Conservation (phyloP, 2,329 filamentous ascomycete species). For the Fusarium paranaense region DNA sequence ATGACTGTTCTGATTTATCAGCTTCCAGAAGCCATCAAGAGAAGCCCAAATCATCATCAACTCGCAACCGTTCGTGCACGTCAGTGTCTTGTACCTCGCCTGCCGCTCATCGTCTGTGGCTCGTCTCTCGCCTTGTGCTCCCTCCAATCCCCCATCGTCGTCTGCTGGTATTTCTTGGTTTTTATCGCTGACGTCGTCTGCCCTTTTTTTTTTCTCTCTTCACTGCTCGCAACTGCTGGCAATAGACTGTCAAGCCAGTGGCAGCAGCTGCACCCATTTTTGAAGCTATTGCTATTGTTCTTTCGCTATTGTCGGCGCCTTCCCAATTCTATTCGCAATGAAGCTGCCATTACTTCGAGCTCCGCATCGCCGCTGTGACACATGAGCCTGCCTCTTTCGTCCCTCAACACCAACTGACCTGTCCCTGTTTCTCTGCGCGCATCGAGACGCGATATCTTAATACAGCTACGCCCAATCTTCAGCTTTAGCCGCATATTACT, state of each 20-base stretch:
- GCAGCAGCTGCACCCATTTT: conserved; percentile 3
- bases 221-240: conserved; percentile 16
- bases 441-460: conserved; percentile 30
- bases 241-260: conserved; percentile 14
- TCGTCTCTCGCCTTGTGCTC: conserved; percentile 12
- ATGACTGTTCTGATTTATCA: neutral
- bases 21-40: conserved; percentile 15
- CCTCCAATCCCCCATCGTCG: neutral
- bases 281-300: neutral
- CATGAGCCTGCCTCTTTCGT: conserved; percentile 29
- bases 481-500: conserved; percentile 22
- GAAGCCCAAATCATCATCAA: neutral
- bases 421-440: conserved; percentile 7
- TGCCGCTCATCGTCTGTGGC: neutral
- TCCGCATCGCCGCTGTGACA: conserved; percentile 30
- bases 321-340: conserved; percentile 34
- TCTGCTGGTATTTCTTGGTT: neutral
- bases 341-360: conserved; percentile 28
- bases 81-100: neutral
- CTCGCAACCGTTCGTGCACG: neutral
- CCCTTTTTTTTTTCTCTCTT: neutral
- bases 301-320: neutral
- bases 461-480: conserved; percentile 4
- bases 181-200: conserved; percentile 5
- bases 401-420: conserved; percentile 4